Base-by-base conservation (phyloP, 768 basidiomycete genomes). In the Floccularia luteovirens region DNA sequence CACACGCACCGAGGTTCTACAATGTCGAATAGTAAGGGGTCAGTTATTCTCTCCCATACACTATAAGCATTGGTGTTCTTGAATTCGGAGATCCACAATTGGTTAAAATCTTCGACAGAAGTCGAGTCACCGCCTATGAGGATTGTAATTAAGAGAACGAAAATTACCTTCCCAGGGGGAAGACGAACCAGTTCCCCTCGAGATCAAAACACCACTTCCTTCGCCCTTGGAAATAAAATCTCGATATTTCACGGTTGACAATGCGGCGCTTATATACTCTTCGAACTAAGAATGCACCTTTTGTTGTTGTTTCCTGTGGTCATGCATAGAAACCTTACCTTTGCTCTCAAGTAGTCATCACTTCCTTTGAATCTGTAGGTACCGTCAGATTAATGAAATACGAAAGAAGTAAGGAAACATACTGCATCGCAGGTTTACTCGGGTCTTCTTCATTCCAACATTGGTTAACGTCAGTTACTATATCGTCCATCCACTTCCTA, bases 401-500 rank as follows among this genome's bases (percentile, higher is more conserved):
- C 35, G 21, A 24, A 16, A 17, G 0, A 17, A 14, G 20, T 19
- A 21, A 34, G 33, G 46, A 34, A 28, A 70, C 82, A 35, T 49
- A 88, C 79, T 79, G 78, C 71, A 92, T 76, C 21, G 70, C 72
- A 11, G 61, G 51, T 1, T 73, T 69, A 40, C 68, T 63, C 1
- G 82, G 74, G 47, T 86, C 82, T 7, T 64, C 64, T 3, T 79
- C 75, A 42, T 77, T 73, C 83, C 84, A 93, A 5, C 74, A 73
- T 37, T 86, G 79, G 45, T 89, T 89, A 8, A 94, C 90, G 45
- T 90, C 89, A 39, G 71, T 77, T 28, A 93, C 75, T 41, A 94
- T 79, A 49, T 94, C 91, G 53, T 98, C 93, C 75, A 98, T 90
- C 96, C 96, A 99, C 58, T 89, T 93, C 43, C 94, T 69, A 58